Base-by-base conservation (phyloP, 805 yeast species). In the Pichia rugopelliculosa region DNA sequence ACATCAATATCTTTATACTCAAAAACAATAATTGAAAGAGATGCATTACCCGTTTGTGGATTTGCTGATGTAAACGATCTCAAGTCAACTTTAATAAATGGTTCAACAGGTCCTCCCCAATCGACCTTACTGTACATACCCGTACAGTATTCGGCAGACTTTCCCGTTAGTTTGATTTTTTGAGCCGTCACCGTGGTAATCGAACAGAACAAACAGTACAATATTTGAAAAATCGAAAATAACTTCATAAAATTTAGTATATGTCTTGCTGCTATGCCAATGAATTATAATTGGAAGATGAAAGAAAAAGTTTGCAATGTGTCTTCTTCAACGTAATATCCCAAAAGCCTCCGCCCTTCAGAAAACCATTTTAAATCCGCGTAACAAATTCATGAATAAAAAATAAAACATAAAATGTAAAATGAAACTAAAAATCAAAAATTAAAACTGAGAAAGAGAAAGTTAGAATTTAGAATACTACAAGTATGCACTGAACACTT, bases 61-160 rank as follows among this genome's bases (percentile, higher is more conserved):
- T 60, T 70, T 58, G 69, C 39, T 3, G 54, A 41, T 20, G 50
- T 56, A 44, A 58, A 62, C 15, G 54, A 49, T 39, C 59, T 54
- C 47, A 80, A 54, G 45, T 76, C 74, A 41, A 74, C 75, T 41
- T 73, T 75, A 54, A 77, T 79, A 63, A 65, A 75, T 6, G 95
- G 89, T 50, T 79, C 82, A 10, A 70, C 66, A 23, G 74, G 72
- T 33, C 99, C 99, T 42, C 88, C 84, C 90, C 95, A 87, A 59
- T 90, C 95, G 41, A 78, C 72, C 56, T 81, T 82, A 47, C 90
- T 77, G 67, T 91, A 91, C 81, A 91, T 84, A 33, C 99, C 99
- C 5, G 89, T 75, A 64, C 99, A 91, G 23, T 79, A 78, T 58
- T 87, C 93, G 17, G 82, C 71, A 42, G 76, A 67, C 11, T 58